A percentile compares a stretch with the other conserved stretches of the same genome.
These are phyloP conservation scores for Castanospermum australe DNA, from an alignment of 306 rosid species.

Conservation along the genomic window DNA sequence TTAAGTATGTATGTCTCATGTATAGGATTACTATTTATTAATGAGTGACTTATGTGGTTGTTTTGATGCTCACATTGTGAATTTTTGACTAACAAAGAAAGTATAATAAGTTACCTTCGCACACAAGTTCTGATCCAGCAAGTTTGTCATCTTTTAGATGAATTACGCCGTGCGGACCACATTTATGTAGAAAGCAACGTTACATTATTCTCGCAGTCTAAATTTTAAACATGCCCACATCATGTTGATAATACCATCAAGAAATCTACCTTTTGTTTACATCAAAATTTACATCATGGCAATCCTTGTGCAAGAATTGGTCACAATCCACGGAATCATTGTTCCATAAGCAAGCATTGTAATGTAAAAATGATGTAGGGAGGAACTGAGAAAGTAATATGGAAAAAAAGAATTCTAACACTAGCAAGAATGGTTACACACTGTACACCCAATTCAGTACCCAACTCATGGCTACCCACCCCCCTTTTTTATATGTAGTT, in stretches of 20 bases:
- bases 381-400: too few species aligned
- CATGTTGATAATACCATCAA: background rate
- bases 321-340: too few species aligned
- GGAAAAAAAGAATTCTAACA: too few species aligned
- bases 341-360: too few species aligned
- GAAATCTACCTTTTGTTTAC: too few species aligned
- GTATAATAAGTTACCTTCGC: background rate
- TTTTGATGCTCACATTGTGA: background rate
- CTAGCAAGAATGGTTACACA: too few species aligned
- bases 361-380: too few species aligned
- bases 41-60: background rate
- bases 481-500: too few species aligned
- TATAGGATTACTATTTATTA: conserved; percentile 38
- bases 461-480: too few species aligned
- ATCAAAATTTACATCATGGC: too few species aligned
- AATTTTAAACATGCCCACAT: background rate
- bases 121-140: background rate
- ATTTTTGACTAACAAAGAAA: background rate
- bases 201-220: background rate
- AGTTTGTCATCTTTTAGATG: background rate
- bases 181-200: background rate
- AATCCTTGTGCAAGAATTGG: too few species aligned
- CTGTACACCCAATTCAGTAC: too few species aligned
- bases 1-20: conserved; percentile 33
- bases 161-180: background rate